These are phyloP conservation scores for Yarrowia deformans DNA, from an alignment of 805 yeast species.

Conservation along the genomic window DNA sequence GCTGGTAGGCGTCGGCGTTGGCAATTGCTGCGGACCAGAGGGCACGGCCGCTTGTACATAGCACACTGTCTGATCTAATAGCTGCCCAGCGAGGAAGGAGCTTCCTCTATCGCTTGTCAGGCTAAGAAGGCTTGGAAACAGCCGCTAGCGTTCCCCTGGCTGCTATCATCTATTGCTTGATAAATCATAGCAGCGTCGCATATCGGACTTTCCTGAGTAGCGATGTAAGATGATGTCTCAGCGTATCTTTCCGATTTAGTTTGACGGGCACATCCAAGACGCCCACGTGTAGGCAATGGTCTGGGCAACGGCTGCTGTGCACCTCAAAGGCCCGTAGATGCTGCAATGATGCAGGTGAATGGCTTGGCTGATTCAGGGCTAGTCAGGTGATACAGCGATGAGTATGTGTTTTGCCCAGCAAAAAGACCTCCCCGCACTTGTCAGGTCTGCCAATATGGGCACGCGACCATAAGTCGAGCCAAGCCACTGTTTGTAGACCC, in stretches of 20 bases:
- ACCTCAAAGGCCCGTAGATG: no score
- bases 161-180: no score
- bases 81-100: neutral
- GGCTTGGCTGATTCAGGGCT: neutral
- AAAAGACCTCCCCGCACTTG: neutral
- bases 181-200: no score
- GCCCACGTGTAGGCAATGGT: neutral
- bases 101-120: no score
- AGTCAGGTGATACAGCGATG: no score
- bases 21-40: no score
- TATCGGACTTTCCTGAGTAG: no score
- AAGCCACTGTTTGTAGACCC: neutral
- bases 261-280: neutral
- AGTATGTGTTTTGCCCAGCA: neutral
- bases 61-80: neutral
- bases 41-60: no score
- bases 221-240: neutral
- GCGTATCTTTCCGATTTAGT: neutral
- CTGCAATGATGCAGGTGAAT: neutral
- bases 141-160: neutral
- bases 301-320: no score
- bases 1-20: no score
- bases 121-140: no score
- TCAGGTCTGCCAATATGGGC: neutral
- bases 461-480: conserved; percentile 1